A percentile compares a stretch with the other conserved stretches of the same genome.
Evolutionary conservation across 805 yeast genomes (phyloP).

Genomic region (Starmera pachycereana): DNA sequence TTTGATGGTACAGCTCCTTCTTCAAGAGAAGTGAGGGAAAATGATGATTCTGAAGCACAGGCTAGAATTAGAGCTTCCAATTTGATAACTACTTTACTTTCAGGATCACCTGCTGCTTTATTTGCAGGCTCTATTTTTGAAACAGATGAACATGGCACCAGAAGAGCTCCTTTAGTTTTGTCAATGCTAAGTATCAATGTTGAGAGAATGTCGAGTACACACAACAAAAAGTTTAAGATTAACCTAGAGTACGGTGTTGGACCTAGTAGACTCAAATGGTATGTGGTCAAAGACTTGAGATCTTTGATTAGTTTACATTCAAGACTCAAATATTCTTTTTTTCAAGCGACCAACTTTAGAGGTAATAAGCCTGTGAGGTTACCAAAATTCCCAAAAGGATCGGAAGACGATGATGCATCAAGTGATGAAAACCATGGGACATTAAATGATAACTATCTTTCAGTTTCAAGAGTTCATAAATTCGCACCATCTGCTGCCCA

Average conservation of each 20-base stretch:
- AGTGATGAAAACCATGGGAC: constrained; percentile 4
- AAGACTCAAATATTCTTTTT: constrained; percentile 43
- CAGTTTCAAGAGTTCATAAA: constrained; percentile 2
- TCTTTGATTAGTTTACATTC: constrained; percentile 69
- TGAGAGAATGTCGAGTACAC: constrained; percentile 32
- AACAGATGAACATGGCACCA: constrained; percentile 64
- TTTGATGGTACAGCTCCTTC: neutral
- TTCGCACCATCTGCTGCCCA: too few relatives aligned
- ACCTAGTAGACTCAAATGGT: constrained; percentile 68
- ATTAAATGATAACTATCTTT: constrained; percentile 15
- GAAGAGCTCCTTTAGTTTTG: constrained; percentile 74
- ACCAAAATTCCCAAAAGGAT: constrained; percentile 27
- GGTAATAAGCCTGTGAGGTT: constrained; percentile 20
- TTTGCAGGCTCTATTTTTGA: constrained; percentile 66
- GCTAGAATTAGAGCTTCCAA: constrained; percentile 27
- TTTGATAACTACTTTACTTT: constrained; percentile 40
- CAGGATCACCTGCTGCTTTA: constrained; percentile 68
- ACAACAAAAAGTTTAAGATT: constrained; percentile 41
- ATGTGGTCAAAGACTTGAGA: constrained; percentile 57
- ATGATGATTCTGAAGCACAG: constrained; percentile 14
- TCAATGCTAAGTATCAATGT: constrained; percentile 63
- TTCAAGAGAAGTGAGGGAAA: neutral
- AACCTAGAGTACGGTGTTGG: constrained; percentile 90
- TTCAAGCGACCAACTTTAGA: constrained; percentile 23
- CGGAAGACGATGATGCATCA: constrained; percentile 1